phyloP scores from a whole-genome alignment of 805 yeast genomes.

The Saturnispora halmiae region DNA sequence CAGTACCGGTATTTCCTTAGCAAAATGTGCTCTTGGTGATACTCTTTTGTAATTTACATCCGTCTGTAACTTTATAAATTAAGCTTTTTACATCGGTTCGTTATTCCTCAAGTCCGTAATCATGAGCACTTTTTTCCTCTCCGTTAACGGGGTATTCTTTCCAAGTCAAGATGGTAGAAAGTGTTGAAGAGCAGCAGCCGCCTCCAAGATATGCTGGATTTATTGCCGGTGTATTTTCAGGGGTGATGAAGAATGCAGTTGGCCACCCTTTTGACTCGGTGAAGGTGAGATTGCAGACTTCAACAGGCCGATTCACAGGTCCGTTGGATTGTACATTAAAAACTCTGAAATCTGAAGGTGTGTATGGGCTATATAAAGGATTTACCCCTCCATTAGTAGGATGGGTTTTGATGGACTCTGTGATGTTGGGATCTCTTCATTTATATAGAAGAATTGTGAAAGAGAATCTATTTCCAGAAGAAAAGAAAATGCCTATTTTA shows the following conservation, averaged over 20 bases:
- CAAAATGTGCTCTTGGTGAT: slow-evolving; percentile 92
- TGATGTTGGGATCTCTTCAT: slow-evolving; percentile 80
- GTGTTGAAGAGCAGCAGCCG: slow-evolving; percentile 17
- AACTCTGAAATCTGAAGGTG: slow-evolving; percentile 67
- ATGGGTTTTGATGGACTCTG: slow-evolving; percentile 90
- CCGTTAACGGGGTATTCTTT: background rate
- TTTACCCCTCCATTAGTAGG: slow-evolving; percentile 90
- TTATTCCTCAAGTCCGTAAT: background rate
- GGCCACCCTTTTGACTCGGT: slow-evolving; percentile 93
- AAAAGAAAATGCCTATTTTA: slow-evolving; percentile 53
- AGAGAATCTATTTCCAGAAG: slow-evolving; percentile 52
- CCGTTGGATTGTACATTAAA: slow-evolving; percentile 72
- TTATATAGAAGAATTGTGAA: slow-evolving; percentile 62
- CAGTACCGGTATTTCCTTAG: slow-evolving; percentile 81
- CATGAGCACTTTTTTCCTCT: background rate
- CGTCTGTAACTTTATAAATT: no score
- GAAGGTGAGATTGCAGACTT: slow-evolving; percentile 76
- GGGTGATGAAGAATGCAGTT: slow-evolving; percentile 77
- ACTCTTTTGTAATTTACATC: slow-evolving; percentile 50
- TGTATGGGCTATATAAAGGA: slow-evolving; percentile 76
- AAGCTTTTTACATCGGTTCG: no score
- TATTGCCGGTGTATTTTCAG: slow-evolving; percentile 82
- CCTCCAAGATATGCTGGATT: slow-evolving; percentile 63
- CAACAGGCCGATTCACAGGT: slow-evolving; percentile 57
- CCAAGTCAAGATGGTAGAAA: background rate